Base-by-base conservation (phyloP, 768 basidiomycete species). In the Russula foetens region DNA sequence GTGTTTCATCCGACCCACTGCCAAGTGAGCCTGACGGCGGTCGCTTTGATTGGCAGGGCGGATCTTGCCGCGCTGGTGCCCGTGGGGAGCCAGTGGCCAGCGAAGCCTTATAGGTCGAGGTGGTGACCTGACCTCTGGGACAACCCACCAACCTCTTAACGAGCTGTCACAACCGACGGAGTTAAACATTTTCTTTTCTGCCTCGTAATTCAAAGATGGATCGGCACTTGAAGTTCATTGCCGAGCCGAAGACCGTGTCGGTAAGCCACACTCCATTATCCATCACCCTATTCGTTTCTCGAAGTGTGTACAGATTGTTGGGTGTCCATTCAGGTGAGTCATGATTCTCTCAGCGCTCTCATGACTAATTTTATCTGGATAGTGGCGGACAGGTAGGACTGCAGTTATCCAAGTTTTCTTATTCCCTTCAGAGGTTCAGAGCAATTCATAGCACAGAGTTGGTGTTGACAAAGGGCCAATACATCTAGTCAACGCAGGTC, bases 391-490 rank as follows among this genome's bases (percentile, higher is more conserved):
- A 86, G 76, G 86, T 83, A 66, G 66, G 79, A 69, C 53, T 63
- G 61, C 63, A 12, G 66, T 67, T 50, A 50, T 38, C 44, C 48
- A 26, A 33, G 28, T n/a, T 56, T 31, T 29, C 49, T n/a, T 51
- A 44, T 24, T 51, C 50, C 31, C 35, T 43, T 45, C 53, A 61
- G 66, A 49, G 56, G 31, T 61, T 56, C n/a, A n/a, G n/a, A n/a
- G n/a, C n/a, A n/a, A n/a, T n/a, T 54, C 63, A 39, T 70, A 95
- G 89, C 79, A 86, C 19, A 85, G 79, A 71, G 72, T 82, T 26
- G 92, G 93, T 35, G 91, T 95, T 12, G 93, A 95, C 75, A 79
- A 83, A 61, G 92, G 88, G 29, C 94, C 96, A 2, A 92, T 95
- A 64, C 84, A 85, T 69, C 81, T 99, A 63, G 86, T 98, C 51